Percentiles rank a stretch among this genome's conserved stretches.
Evolutionary conservation across 176 grass and related monocot genomes (phyloP).

Genomic region (Musa acuminata): DNA sequence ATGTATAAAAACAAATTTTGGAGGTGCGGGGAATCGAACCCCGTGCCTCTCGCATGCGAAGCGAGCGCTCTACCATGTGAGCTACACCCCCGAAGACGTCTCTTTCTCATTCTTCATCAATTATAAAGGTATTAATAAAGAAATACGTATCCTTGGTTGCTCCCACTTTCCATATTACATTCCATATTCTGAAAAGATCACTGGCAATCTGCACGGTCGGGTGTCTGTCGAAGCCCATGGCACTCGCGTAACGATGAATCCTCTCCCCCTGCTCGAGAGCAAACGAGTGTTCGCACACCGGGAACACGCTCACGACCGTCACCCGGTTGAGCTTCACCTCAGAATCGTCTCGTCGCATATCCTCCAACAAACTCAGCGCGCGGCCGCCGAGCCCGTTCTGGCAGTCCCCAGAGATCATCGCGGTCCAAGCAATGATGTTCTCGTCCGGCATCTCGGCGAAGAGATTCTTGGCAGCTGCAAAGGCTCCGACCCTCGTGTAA

Average conservation of each 20-base stretch:
- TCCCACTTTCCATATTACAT: too few species aligned
- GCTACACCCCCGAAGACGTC: neutral
- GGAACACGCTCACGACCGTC: conserved; percentile 22
- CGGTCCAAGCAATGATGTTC: conserved; percentile 20
- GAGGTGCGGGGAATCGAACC: conserved; percentile 99
- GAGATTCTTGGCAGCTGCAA: conserved; percentile 3
- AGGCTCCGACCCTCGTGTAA: conserved; percentile 10
- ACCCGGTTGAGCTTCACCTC: conserved; percentile 27
- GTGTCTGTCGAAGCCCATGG: too few species aligned
- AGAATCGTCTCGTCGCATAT: neutral
- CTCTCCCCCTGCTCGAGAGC: conserved; percentile 7
- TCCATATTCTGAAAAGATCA: too few species aligned
- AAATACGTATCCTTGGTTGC: too few species aligned
- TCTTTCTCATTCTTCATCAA: neutral
- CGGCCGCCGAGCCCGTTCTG: conserved; percentile 18
- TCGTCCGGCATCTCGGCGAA: conserved; percentile 7
- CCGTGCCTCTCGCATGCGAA: conserved; percentile 99
- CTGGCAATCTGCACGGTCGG: conserved; percentile 15
- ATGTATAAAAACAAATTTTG: neutral
- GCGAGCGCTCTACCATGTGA: conserved; percentile 3
- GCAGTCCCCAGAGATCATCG: conserved; percentile 16
- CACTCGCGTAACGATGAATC: conserved; percentile 12
- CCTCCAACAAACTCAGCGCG: conserved; percentile 10
- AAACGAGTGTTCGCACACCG: conserved; percentile 10
- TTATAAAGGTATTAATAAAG: too few species aligned